Percentiles rank a stretch among this genome's conserved stretches.
Conservation (phyloP, 495 filamentous ascomycete species). For the Penicillium manginii region DNA sequence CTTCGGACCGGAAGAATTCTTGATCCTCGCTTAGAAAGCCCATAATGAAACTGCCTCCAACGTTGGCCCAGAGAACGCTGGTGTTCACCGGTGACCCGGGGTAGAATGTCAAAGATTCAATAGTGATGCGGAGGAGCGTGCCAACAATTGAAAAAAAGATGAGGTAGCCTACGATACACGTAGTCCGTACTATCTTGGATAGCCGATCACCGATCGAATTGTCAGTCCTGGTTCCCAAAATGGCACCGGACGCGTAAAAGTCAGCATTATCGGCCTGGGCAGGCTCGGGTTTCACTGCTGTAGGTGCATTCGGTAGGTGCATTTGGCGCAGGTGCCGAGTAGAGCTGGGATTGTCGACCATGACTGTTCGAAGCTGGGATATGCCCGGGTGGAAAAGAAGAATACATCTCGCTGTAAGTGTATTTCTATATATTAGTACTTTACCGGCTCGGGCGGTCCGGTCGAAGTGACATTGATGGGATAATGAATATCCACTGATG, state of each 20-base stretch:
- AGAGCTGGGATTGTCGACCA: not conserved
- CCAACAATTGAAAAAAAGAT: conserved; percentile 10
- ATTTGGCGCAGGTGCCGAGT: not conserved
- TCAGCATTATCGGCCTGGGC: not conserved
- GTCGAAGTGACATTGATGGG: not conserved
- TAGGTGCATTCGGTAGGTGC: not conserved
- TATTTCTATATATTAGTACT: not conserved
- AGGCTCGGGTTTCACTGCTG: not conserved
- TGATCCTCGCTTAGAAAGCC: conserved; percentile 84
- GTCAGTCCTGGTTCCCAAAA: not conserved
- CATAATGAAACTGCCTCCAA: conserved; percentile 76
- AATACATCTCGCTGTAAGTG: too few species aligned
- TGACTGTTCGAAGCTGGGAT: not conserved
- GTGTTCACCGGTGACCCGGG: conserved; percentile 63
- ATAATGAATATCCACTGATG: not conserved
- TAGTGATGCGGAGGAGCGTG: conserved; percentile 6
- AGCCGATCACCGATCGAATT: not conserved
- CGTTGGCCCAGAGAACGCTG: conserved; percentile 82
- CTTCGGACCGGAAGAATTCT: conserved; percentile 60
- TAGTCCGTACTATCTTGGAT: not conserved
- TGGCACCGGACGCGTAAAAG: not conserved
- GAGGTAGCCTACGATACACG: conserved; percentile 9
- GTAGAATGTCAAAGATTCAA: conserved; percentile 13
- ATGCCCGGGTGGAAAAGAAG: too few species aligned
- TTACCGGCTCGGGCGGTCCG: conserved; percentile 1